Evolutionary conservation across 208 protist species (phyloP), one percentile per base, ranked within the genome.

Genomic region (Angomonas desouzai): DNA sequence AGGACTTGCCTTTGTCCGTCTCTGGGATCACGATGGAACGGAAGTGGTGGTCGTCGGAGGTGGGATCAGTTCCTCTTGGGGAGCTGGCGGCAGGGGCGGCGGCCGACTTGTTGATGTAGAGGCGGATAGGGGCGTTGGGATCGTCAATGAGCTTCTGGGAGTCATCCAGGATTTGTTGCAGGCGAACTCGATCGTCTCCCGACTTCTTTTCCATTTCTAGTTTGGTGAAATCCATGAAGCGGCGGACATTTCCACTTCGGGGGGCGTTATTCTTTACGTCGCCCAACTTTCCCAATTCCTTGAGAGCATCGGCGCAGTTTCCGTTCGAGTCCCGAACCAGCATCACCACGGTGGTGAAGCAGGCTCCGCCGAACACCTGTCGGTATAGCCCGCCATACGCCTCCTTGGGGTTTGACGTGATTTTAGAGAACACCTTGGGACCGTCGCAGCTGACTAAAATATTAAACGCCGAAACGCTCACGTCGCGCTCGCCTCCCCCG

Each of bases 191-290:
- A 27, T 77, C 76, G 43, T 63, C 16, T 10, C 64, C 55, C 6
- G 57, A 64, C 53, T 69, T 69, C 28, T 60, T 64, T 22, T 68
- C 67, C 34, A 48, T 25, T 55, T 66, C 53, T 27, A 71, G 49
- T 48, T 66, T 48, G 0, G 76, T 77, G 64, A 78, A 81, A 20
- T 85, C 68, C 43, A 89, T 57, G 61, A 89, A 89, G 57, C 83
- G 83, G 60, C 68, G 61, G 22, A 85, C 65, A 51, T 89, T 85
- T 43, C 83, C 83, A 56, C 79, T 85, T 55, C 83, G 75, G 3
- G 79, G 76, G 7, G 83, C 48, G 9, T 38, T 57, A 62, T 85
- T 89, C 48, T 67, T 74, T 30, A 85, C 68, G 7, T 68, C 53
- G 6, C 76, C 69, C 28, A 89, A 62, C 56, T 76, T 70, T 16